phyloP scores from a whole-genome alignment of 2,329 filamentous ascomycete genomes.

The Penicillium sp. region DNA sequence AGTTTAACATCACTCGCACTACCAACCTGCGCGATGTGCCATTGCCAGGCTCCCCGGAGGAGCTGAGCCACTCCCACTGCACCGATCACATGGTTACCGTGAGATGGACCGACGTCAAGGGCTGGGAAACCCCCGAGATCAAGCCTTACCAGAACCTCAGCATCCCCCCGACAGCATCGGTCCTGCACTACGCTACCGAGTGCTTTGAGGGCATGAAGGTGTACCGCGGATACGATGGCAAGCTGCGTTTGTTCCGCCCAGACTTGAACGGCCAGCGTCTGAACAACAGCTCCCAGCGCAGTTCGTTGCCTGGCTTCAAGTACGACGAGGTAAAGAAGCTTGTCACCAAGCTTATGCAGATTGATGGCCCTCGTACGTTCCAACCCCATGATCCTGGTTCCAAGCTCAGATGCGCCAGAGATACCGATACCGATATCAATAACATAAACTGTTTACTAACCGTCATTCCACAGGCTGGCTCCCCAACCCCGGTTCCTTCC shows the following conservation, averaged over 20 bases:
- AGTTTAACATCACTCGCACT: conserved; percentile 38
- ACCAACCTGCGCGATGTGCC: conserved; percentile 37
- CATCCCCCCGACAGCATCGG: conserved; percentile 75
- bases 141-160: conserved; percentile 72
- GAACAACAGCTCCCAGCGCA: conserved; percentile 54
- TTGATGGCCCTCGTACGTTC: conserved; percentile 52
- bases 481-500: conserved; percentile 65
- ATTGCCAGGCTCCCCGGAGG: conserved; percentile 39
- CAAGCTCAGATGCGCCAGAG: not conserved
- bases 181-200: conserved; percentile 84
- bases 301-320: conserved; percentile 71
- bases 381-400: too few species aligned
- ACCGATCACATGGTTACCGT: conserved; percentile 88
- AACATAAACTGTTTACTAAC: not conserved
- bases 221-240: conserved; percentile 64
- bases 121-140: conserved; percentile 72
- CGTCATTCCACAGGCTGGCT: conserved; percentile 62
- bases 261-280: conserved; percentile 67
- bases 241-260: conserved; percentile 73
- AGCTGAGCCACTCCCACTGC: conserved; percentile 45
- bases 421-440: not conserved
- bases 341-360: conserved; percentile 67
- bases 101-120: conserved; percentile 60
- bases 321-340: conserved; percentile 69
- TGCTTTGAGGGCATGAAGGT: conserved; percentile 86